Evolutionary conservation across 768 basidiomycete genomes (phyloP), one percentile per base, ranked within the genome.

Genomic region (Lactarius hengduanensis): DNA sequence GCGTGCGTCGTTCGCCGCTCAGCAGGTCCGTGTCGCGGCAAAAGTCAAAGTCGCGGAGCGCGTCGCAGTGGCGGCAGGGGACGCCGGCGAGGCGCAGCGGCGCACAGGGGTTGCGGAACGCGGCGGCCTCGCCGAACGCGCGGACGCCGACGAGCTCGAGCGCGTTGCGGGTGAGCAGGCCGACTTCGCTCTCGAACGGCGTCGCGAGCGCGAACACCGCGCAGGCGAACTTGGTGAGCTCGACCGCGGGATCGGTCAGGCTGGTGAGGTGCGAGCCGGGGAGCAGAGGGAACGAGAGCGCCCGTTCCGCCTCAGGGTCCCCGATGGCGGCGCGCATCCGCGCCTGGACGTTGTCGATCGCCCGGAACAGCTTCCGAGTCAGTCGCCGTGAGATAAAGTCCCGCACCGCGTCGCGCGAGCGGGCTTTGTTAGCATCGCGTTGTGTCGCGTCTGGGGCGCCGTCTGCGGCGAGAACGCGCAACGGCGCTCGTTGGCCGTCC

Each of bases 51-150:
- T 96, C 94, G 3, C 91, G 86, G 66, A 95, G 82, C 16, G 80
- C 78, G 75, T 94, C 95, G 77, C 92, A 98, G 72, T 88, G 85
- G 50, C 84, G 86, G 74, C 96, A 98, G 36, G 96, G 91, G 43
- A 98, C 90, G 74, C 92, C 92, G 54, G 87, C 80, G 32, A 98
- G 76, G 71, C 90, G 90, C 63, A 96, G 82, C 10, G 92, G 86
- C 74, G 94, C 89, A 78, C 95, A 98, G 0, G 96, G 96, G 74
- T 97, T 97, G 61, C 86, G 86, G 82, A 96, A 99, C 1, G 82
- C 76, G 4, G 95, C 95, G 59, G 95, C 91, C 61, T 79, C 79
- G 8, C 94, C 87, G 72, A 96, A 98, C 75, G 97, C 94, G 58
- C 89, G 86, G 43, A 96, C 82, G 13, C 89, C 87, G 45, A 96